These are phyloP conservation scores for Uromyces viciae-fabae DNA, from an alignment of 1,284 basidiomycete species.

Conservation along the genomic window DNA sequence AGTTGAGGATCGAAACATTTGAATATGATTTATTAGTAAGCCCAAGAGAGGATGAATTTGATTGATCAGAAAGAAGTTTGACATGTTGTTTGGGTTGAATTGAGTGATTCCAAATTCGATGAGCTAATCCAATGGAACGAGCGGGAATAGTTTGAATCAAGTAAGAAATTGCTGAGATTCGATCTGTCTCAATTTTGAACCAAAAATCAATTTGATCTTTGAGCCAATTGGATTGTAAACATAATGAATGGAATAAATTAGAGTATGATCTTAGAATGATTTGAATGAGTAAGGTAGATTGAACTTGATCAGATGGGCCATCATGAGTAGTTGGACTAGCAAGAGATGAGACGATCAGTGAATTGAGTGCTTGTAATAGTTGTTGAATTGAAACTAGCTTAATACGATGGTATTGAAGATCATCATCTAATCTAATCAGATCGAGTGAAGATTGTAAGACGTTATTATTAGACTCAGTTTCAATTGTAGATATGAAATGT, in stretches of 20 bases:
- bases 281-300: conserved; percentile 9
- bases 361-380: neutral
- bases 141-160: conserved; percentile 23
- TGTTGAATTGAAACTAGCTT: neutral
- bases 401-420: conserved; percentile 5
- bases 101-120: neutral
- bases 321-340: neutral
- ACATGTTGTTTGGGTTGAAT: neutral
- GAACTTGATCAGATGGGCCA: neutral
- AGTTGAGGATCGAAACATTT: conserved; percentile 1
- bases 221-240: neutral
- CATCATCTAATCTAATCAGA: neutral
- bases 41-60: neutral
- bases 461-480: conserved; percentile 4
- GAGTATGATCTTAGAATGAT: conserved; percentile 16
- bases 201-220: conserved; percentile 28
- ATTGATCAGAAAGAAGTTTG: neutral
- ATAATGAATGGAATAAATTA: conserved; percentile 3
- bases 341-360: neutral
- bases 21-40: neutral
- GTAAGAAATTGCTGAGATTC: neutral
- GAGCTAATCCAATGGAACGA: neutral
- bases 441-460: neutral
- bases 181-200: conserved; percentile 12
- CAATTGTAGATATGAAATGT: neutral